Percentiles rank a stretch among this genome's conserved stretches.
Evolutionary conservation across 23 red algal species (phyloP).

Genomic region (Gracilariopsis chorda): DNA sequence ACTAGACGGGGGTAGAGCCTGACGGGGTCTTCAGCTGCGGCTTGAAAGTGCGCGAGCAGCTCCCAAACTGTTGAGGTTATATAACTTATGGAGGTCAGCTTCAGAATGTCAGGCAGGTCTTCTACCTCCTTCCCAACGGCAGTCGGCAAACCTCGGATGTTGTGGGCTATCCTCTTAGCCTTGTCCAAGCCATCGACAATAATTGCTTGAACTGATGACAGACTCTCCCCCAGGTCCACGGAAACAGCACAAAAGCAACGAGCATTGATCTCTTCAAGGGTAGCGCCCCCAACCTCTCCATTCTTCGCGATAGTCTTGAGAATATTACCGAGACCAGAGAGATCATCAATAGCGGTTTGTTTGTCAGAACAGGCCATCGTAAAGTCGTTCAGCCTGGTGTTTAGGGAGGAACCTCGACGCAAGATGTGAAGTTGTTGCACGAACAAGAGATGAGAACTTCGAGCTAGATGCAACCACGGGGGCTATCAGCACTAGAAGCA

Average conservation of each 20-base stretch:
- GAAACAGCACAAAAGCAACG: neutral
- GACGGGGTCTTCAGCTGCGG: neutral
- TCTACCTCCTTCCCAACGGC: neutral
- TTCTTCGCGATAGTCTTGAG: too few relatives aligned
- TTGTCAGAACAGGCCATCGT: too few relatives aligned
- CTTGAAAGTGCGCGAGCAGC: constrained; percentile 8
- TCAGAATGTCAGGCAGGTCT: neutral
- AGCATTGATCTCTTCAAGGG: constrained; percentile 10
- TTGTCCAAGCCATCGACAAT: neutral
- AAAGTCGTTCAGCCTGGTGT: too few relatives aligned
- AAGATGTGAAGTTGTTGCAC: too few relatives aligned
- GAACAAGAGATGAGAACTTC: too few relatives aligned
- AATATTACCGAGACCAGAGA: too few relatives aligned
- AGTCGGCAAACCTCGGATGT: neutral
- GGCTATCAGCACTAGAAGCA: too few relatives aligned
- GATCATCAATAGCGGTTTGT: too few relatives aligned
- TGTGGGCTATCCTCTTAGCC: neutral
- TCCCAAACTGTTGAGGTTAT: neutral
- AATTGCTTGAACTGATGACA: neutral
- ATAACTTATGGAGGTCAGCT: neutral
- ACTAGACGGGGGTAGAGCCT: constrained; percentile 15
- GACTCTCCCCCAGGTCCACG: neutral
- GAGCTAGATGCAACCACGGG: too few relatives aligned
- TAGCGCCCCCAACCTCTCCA: too few relatives aligned
- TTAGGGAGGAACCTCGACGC: too few relatives aligned